Percentiles rank a stretch among this genome's conserved stretches.
Conservation (phyloP, 345 rosid species). For the Garcia nutans region DNA sequence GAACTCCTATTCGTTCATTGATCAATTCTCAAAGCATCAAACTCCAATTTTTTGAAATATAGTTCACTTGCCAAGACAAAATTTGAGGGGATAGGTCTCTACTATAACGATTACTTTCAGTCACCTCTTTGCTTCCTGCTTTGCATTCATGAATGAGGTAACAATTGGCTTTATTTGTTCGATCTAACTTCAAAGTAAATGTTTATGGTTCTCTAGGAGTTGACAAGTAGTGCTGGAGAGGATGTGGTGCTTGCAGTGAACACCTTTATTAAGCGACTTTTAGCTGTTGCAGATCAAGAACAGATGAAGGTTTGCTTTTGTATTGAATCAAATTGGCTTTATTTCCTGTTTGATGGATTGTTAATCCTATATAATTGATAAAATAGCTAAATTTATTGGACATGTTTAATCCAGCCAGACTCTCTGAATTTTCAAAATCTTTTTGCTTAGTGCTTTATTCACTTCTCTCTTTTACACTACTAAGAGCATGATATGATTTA, state of each 20-base stretch:
- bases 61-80: background rate
- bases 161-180: background rate
- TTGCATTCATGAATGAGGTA: background rate
- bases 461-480: background rate
- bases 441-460: background rate
- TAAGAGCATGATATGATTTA: background rate
- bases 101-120: background rate
- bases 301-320: slow-evolving; percentile 74
- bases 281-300: slow-evolving; percentile 73
- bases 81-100: background rate
- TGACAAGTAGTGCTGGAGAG: slow-evolving; percentile 93
- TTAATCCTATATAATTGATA: background rate
- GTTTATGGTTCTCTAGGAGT: slow-evolving; percentile 50
- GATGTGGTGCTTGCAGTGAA: slow-evolving; percentile 93
- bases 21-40: background rate
- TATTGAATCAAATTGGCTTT: background rate
- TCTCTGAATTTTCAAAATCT: background rate
- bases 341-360: background rate
- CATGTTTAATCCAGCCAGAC: background rate
- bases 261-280: slow-evolving; percentile 85
- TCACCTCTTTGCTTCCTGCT: background rate
- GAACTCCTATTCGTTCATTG: background rate
- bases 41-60: background rate
- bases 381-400: background rate
- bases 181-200: slow-evolving; percentile 14